Conservation (phyloP, 306 rosid genomes). For the Prosopis cineraria region DNA sequence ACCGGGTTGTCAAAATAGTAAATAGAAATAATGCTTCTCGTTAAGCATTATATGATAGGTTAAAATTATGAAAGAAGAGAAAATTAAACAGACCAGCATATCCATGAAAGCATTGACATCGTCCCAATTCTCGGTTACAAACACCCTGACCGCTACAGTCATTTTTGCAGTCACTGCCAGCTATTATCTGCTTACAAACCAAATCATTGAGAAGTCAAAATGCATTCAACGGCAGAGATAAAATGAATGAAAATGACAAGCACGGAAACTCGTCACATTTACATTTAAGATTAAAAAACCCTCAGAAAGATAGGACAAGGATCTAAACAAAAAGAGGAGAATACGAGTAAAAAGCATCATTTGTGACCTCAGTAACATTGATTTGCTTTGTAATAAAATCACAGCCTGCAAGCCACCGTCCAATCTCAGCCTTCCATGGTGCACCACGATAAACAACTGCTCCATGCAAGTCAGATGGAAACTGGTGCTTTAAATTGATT, state of each 20-base stretch:
- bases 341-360: slow-evolving; percentile 14
- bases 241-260: slow-evolving; percentile 26
- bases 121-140: slow-evolving; percentile 85
- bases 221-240: slow-evolving; percentile 8
- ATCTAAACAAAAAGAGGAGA: neutral
- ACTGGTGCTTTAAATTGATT: slow-evolving; percentile 51
- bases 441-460: slow-evolving; percentile 76
- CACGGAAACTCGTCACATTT: slow-evolving; percentile 9
- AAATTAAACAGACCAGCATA: slow-evolving; percentile 60
- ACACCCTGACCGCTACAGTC: slow-evolving; percentile 84
- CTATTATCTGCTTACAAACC: slow-evolving; percentile 60
- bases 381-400: slow-evolving; percentile 59
- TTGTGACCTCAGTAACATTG: slow-evolving; percentile 74
- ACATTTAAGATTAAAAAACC: too few relatives aligned
- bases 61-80: neutral
- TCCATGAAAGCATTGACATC: slow-evolving; percentile 93
- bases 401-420: slow-evolving; percentile 91
- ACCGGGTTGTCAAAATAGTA: neutral
- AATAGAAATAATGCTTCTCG: neutral
- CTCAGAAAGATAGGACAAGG: slow-evolving; percentile 11
- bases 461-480: slow-evolving; percentile 64
- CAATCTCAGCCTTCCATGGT: slow-evolving; percentile 92
- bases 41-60: neutral
- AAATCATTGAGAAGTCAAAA: slow-evolving; percentile 15
- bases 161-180: slow-evolving; percentile 71